Evolutionary conservation across 2,329 filamentous ascomycete species (phyloP).

Genomic region (Fusarium sp.): DNA sequence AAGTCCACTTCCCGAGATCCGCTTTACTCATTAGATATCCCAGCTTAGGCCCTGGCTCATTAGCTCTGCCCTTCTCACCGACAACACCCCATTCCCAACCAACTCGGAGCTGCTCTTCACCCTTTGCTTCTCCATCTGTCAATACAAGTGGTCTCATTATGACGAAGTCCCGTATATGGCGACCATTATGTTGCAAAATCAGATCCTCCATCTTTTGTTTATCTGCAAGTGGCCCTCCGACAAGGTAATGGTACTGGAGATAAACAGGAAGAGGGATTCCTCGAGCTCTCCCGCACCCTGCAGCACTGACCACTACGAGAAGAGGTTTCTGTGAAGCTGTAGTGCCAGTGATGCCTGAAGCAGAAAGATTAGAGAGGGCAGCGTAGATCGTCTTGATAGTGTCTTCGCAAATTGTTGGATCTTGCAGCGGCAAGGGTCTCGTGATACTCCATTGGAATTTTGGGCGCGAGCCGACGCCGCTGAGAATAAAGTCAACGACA

Average conservation of each 20-base stretch:
- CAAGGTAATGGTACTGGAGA: neutral
- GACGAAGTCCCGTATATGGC: neutral
- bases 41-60: neutral
- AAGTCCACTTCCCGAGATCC: neutral
- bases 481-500: neutral
- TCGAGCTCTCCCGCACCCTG: neutral
- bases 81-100: neutral
- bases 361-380: neutral
- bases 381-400: neutral
- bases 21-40: neutral
- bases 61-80: neutral
- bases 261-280: neutral
- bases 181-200: neutral
- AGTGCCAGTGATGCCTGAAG: neutral
- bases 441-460: neutral
- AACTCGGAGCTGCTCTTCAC: neutral
- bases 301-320: neutral
- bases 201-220: neutral
- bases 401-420: constrained; percentile 1
- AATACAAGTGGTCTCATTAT: neutral
- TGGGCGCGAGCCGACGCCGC: neutral
- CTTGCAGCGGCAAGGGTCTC: neutral
- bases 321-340: neutral
- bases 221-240: neutral
- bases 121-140: neutral